These are phyloP conservation scores for Debaryomyces udenii DNA, from an alignment of 1,139 yeast species.

Conservation along the genomic window DNA sequence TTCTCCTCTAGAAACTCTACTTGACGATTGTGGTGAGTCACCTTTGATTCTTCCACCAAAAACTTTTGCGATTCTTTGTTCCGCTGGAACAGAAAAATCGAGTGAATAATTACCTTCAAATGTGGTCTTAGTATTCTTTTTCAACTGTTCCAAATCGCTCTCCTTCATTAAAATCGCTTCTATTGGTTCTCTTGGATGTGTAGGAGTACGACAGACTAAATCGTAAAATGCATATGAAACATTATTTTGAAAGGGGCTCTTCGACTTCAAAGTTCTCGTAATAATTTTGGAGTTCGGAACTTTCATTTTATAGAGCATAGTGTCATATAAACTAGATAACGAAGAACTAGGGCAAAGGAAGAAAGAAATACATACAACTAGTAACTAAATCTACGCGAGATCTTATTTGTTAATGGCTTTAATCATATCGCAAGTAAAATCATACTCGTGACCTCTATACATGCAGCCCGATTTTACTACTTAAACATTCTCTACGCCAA, in stretches of 20 bases:
- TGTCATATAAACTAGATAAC: neutral
- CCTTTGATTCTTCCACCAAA: slow-evolving; percentile 66
- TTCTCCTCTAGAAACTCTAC: slow-evolving; percentile 47
- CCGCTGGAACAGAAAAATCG: slow-evolving; percentile 39
- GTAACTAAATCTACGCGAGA: neutral
- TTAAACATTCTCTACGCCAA: slow-evolving; percentile 14
- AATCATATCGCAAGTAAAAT: neutral
- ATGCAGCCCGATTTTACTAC: neutral
- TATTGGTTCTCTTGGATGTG: slow-evolving; percentile 36
- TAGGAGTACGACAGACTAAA: slow-evolving; percentile 36
- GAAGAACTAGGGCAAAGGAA: neutral
- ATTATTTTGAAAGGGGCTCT: slow-evolving; percentile 7
- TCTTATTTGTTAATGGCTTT: neutral
- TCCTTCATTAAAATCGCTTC: slow-evolving; percentile 34
- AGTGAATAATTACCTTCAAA: slow-evolving; percentile 53
- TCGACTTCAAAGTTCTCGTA: slow-evolving; percentile 1
- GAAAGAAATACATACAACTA: neutral
- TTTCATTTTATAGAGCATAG: neutral
- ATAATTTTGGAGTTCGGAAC: neutral
- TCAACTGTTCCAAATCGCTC: slow-evolving; percentile 23
- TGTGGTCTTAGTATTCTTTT: slow-evolving; percentile 25
- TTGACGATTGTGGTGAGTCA: slow-evolving; percentile 52
- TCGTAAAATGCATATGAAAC: slow-evolving; percentile 38
- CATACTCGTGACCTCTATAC: neutral
- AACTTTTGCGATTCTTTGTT: slow-evolving; percentile 51